phyloP scores from a whole-genome alignment of 2,329 filamentous ascomycete species.

The Claviceps sorghi region DNA sequence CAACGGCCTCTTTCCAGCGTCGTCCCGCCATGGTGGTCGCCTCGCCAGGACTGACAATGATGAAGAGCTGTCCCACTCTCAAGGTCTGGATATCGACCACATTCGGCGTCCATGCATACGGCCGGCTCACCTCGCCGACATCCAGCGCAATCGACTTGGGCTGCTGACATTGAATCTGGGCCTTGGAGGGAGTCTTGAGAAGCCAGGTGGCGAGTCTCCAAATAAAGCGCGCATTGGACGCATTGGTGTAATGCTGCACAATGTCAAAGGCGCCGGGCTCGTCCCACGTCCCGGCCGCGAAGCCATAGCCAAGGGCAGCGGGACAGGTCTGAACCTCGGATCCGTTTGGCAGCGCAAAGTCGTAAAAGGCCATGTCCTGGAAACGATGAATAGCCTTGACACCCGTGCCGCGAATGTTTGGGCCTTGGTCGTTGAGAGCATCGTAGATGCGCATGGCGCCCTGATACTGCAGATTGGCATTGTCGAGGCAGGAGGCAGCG shows the following conservation, averaged over 20 bases:
- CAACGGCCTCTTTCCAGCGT: conserved; percentile 64
- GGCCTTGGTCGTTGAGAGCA: conserved; percentile 28
- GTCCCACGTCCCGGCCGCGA: conserved; percentile 80
- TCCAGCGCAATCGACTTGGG: conserved; percentile 79
- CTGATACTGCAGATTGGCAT: conserved; percentile 51
- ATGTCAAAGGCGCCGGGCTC: conserved; percentile 83
- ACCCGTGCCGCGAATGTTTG: conserved; percentile 44
- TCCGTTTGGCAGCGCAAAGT: conserved; percentile 59
- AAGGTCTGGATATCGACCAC: conserved; percentile 77
- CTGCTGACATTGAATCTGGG: conserved; percentile 60
- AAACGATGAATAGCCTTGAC: conserved; percentile 73
- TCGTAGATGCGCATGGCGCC: conserved; percentile 39
- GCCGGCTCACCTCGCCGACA: conserved; percentile 58
- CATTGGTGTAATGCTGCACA: conserved; percentile 62
- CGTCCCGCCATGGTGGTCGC: conserved; percentile 85
- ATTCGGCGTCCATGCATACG: conserved; percentile 79
- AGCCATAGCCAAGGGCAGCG: conserved; percentile 75
- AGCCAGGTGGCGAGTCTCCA: conserved; percentile 63
- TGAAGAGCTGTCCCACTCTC: conserved; percentile 68
- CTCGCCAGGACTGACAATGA: conserved; percentile 76
- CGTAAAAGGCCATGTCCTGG: conserved; percentile 60
- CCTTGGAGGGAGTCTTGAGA: conserved; percentile 51
- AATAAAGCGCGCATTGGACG: conserved; percentile 55
- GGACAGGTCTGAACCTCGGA: conserved; percentile 61
- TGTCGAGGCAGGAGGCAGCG: conserved; percentile 61